Percentiles rank a stretch among this genome's conserved stretches.
phyloP scores from a whole-genome alignment of 306 rosid species.

The Fagus crenata region DNA sequence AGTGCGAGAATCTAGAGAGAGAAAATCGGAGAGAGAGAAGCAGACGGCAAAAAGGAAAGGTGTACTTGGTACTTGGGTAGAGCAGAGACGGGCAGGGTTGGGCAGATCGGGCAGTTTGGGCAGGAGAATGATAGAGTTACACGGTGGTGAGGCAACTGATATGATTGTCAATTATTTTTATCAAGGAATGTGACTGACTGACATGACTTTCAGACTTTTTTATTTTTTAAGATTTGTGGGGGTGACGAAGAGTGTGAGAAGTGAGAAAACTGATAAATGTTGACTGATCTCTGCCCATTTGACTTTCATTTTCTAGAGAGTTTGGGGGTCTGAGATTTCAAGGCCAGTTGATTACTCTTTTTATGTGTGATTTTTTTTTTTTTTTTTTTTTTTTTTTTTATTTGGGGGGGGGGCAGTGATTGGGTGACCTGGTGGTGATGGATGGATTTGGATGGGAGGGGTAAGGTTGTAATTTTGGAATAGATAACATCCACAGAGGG shows the following conservation, averaged over 20 bases:
- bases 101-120: slow-evolving; percentile 10
- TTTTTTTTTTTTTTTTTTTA: no score
- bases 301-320: background rate
- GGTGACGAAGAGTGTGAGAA: no score
- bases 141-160: background rate
- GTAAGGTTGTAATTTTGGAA: background rate
- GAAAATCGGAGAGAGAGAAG: background rate
- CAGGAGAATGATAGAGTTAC: background rate
- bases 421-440: background rate
- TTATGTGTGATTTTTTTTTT: no score
- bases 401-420: no score
- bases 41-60: slow-evolving; percentile 6
- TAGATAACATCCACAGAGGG: slow-evolving; percentile 2
- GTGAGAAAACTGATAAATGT: background rate
- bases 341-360: no score
- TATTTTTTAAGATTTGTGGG: no score
- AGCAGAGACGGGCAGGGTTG: background rate
- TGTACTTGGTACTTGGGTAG: slow-evolving; percentile 11
- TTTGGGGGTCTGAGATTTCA: no score
- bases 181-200: background rate
- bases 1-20: background rate
- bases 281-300: background rate
- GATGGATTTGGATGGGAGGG: background rate
- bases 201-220: background rate
- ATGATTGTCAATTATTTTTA: background rate